Conservation (phyloP, 2,329 filamentous ascomycete species). For the Didymella arachidicola region DNA sequence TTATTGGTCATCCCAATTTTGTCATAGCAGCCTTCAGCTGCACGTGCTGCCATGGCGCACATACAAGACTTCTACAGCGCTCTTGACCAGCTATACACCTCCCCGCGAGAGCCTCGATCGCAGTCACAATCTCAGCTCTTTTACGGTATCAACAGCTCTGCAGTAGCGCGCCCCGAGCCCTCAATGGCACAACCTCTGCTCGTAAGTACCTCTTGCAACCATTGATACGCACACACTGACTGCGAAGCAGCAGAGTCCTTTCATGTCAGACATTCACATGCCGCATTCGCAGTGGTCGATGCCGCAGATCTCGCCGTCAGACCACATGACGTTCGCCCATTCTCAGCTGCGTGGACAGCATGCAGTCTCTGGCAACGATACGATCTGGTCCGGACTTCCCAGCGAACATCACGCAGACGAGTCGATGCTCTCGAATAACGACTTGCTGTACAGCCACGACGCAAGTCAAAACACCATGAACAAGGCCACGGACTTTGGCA, state of each 20-base stretch:
- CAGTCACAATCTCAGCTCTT: conserved; percentile 9
- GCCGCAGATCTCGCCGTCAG: conserved; percentile 1
- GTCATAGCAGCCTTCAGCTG: conserved; percentile 4
- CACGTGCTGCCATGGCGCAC: conserved; percentile 27
- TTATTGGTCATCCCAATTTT: conserved; percentile 8
- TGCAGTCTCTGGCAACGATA: not conserved
- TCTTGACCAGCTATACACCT: conserved; percentile 11
- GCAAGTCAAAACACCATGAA: conserved; percentile 8
- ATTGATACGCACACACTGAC: conserved; percentile 4
- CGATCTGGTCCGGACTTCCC: conserved; percentile 1
- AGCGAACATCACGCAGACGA: conserved; percentile 21
- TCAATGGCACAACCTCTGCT: conserved; percentile 29
- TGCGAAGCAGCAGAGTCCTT: conserved; percentile 20
- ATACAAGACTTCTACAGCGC: conserved; percentile 18
- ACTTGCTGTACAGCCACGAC: conserved; percentile 18
- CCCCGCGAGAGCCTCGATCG: conserved; percentile 13
- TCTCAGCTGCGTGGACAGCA: not conserved
- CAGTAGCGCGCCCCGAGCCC: not conserved
- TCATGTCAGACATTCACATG: conserved; percentile 13
- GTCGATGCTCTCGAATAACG: conserved; percentile 11
- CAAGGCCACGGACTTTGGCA: conserved; percentile 15
- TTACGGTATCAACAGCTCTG: conserved; percentile 9
- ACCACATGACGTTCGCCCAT: not conserved
- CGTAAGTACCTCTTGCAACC: conserved; percentile 19
- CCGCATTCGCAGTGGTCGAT: conserved; percentile 19